Evolutionary conservation across 116 monocot genomes (phyloP), one percentile per base, ranked within the genome.

Genomic region (Phalaenopsis hybrid): DNA sequence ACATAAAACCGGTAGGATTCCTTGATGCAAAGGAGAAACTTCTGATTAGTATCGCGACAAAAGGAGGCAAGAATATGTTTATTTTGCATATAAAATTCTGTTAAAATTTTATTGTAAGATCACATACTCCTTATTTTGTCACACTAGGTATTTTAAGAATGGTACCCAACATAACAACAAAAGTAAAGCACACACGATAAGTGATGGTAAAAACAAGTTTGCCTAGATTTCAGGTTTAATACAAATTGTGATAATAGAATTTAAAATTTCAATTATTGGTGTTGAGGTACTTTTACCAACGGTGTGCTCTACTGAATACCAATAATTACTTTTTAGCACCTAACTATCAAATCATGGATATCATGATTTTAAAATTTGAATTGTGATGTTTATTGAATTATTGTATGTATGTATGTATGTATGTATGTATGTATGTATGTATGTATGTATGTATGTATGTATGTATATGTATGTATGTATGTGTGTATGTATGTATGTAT

Each of bases 1-100:
- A 93, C 78, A 86, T 90, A 31, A 89, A 84, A 57, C 94, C 94
- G 78, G 87, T 77, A 49, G 86, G 67, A 72, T 84, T 84, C 78
- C 81, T 94, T 79, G 91, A 94, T 86, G 57, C 90, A 20, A 92
- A 91, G 82, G 97, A 97, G 77, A 97, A 92, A 83, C 83, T 79
- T 67, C 88, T 97, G 2, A 91, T 90, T 82, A 85, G 86, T 67
- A 78, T 93, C 74, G 94, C 97, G 17, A 97, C 94, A 45, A 91
- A 93, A 85, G 97, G 94, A 91, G 97, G 97, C 92, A 89, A 34
- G 15, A 11, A 41, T 72, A 72, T 65, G 21, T 65, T 65, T 21
- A 65, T 65, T 65, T 65, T 65, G n/a, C 65, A 20, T 65, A 23
- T 65, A 65, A 65, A 65, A 21, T 65, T 65, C 20, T 58, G 15